Conservation (phyloP, 192 early-diverging fungal genomes). For the Coemansia sp. region DNA sequence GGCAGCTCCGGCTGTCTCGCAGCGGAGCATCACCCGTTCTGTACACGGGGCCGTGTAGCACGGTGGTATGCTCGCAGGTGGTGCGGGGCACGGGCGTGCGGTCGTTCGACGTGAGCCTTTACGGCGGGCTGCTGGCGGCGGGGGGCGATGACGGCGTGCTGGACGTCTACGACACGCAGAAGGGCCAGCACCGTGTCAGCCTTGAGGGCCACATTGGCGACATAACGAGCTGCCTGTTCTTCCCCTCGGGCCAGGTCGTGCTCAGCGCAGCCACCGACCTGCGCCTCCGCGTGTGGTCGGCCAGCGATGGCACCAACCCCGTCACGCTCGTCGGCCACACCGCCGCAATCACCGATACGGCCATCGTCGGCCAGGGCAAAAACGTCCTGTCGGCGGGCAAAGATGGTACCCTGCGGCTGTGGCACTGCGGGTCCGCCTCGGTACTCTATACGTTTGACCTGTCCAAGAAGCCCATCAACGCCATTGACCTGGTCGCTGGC, state of each 20-base stretch:
- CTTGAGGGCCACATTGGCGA: conserved; percentile 66
- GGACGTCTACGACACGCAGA: conserved; percentile 39
- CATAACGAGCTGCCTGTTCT: conserved; percentile 66
- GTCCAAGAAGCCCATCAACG: conserved; percentile 29
- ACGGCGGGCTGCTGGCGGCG: conserved; percentile 37
- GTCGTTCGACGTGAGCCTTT: conserved; percentile 40
- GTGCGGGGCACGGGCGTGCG: conserved; percentile 26
- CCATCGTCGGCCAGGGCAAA: conserved; percentile 64
- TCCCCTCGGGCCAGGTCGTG: conserved; percentile 74
- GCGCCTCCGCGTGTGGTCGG: conserved; percentile 73
- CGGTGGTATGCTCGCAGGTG: conserved; percentile 31
- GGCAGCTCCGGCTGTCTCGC: conserved; percentile 34
- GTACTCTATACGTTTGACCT: conserved; percentile 26
- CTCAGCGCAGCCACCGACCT: conserved; percentile 70
- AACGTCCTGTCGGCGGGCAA: conserved; percentile 59
- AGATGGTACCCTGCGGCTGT: conserved; percentile 48
- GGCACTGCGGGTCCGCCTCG: conserved; percentile 38
- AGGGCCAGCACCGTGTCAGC: conserved; percentile 15
- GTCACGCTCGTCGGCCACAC: conserved; percentile 71
- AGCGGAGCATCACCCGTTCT: conserved; percentile 6
- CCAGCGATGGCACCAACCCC: conserved; percentile 70
- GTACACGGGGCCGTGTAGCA: conserved; percentile 19
- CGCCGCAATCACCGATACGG: conserved; percentile 60
- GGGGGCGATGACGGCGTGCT: conserved; percentile 39
- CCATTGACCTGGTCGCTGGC: conserved; percentile 11